Base-by-base conservation (phyloP, 768 basidiomycete species). In the Hygrocybe coccinea region DNA sequence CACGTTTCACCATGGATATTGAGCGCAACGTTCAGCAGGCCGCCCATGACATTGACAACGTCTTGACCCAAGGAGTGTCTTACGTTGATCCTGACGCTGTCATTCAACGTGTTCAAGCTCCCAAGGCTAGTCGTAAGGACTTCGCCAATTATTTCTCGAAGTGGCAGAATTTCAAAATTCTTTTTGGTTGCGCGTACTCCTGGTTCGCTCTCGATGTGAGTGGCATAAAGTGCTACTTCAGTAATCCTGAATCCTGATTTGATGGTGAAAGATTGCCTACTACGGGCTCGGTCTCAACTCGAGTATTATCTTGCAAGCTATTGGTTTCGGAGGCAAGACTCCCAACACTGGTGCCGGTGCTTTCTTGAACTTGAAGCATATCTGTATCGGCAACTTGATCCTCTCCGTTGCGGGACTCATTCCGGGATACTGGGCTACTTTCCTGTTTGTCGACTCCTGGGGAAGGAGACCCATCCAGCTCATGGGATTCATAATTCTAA, bases 1-100 rank as follows among this genome's bases (percentile, higher is more conserved):
- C 92, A 24, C 89, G 92, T 60, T 82, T 79, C 69, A 95, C 92
- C 56, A 93, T 94, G 87, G 92, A 95, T 75, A 81, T 95, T 57
- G 90, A 93, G 69, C 79, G 87, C 49, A 92, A 94, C 68, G 74
- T 95, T 43, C 74, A 80, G 38, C 88, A 87, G 65, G 92, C 91
- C 6, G 54, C 82, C 1, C 71, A 77, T 29, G 92, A 94, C 62
- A 88, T 92, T 59, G 78, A 86, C 56, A 76, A 78, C 45, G 87
- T 90, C 54, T 59, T 93, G 45, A 71, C 75, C 17, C 74, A 72
- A 14, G 79, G 80, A 36, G 72, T 64, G 6, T 75, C 68, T 63
- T 64, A 71, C 21, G 73, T 74, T 35, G 82, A 86, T 62, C 77
- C 79, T 3, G 84, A 86, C 49, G 78, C 80, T 10, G 64, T 76